phyloP scores from a whole-genome alignment of 2,329 filamentous ascomycete genomes.

The Nigrospora oryzae region DNA sequence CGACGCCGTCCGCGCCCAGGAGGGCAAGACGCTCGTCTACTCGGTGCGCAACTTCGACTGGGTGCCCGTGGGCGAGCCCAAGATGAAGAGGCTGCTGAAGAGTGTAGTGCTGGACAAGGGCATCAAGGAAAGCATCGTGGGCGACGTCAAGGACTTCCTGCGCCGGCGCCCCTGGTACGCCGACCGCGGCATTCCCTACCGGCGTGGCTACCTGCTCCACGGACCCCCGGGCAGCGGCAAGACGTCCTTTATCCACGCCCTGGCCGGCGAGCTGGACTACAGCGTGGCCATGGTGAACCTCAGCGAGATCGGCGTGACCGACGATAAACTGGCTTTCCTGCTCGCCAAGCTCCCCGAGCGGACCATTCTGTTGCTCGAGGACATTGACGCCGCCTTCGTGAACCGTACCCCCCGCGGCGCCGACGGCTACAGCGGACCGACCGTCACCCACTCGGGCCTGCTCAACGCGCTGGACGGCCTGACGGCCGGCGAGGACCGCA shows the following conservation, averaged over 20 bases:
- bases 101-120: conserved; percentile 88
- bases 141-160: conserved; percentile 77
- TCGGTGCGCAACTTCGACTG: conserved; percentile 78
- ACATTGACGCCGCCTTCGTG: conserved; percentile 83
- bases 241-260: conserved; percentile 90
- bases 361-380: conserved; percentile 77
- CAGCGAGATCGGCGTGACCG: conserved; percentile 81
- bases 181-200: conserved; percentile 89
- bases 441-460: conserved; percentile 88
- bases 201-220: conserved; percentile 80
- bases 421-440: conserved; percentile 80
- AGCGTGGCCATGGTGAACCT: conserved; percentile 89
- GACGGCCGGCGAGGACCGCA: conserved; percentile 88
- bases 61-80: conserved; percentile 74
- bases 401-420: conserved; percentile 69
- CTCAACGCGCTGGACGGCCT: conserved; percentile 83
- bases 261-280: conserved; percentile 88
- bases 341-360: conserved; percentile 77
- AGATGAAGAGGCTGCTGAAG: conserved; percentile 76
- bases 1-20: conserved; percentile 68
- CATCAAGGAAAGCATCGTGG: conserved; percentile 71
- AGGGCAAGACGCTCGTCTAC: conserved; percentile 91
- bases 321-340: conserved; percentile 80
- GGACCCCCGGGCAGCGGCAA: conserved; percentile 88
- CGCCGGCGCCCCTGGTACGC: conserved; percentile 78